Base-by-base conservation (phyloP, 2,329 filamentous ascomycete species). In the Aureobasidium sp. region DNA sequence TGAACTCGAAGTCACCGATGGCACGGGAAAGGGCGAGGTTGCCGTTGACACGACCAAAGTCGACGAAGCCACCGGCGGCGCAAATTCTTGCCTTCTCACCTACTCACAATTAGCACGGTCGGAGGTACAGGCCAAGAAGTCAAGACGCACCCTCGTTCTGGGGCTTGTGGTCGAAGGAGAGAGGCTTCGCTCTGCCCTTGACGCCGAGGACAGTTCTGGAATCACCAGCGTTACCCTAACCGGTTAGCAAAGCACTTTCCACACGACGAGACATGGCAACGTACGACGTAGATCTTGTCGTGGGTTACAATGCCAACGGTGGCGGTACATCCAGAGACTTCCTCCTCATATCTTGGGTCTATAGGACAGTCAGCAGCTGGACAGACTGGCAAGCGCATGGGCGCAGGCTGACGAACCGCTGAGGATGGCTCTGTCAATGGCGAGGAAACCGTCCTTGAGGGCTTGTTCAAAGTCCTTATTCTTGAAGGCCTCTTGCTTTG, bases 1-100 rank as follows among this genome's bases (percentile, higher is more conserved):
- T 99, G 84, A 99, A 99, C 75, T 99, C 94, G 73, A 99, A 99
- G 76, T 99, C 94, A 69, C 94, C 94, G 76, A 99, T 97, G 70
- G 94, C 94, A 76, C 94, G 89, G 65, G 94, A 99, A 65, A 99
- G 82, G 51, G 94, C 94, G 49, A 99, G 85, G 76, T 99, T 99
- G 74, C 94, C 94, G 75, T 99, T 99, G 70, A 99, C 94, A 73
- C 94, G 90, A 66, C 94, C 94, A 74, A 97, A 99, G 76, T 99
- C 94, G 72, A 99, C 94, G 70, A 97, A 97, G 55, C 94, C 94
- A 74, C 94, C 94, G 48, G 94, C 94, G 63, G 93, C 92, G 71
- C 87, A 93, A 71, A 99, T 99, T 71, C 94, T 87, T 67, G 92
- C 92, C 78, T 96, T 97, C 79, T 99, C 94, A 74, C 87, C 91